These are phyloP conservation scores for Termitomyces sp. DNA, from an alignment of 1,284 basidiomycete species.

Conservation along the genomic window DNA sequence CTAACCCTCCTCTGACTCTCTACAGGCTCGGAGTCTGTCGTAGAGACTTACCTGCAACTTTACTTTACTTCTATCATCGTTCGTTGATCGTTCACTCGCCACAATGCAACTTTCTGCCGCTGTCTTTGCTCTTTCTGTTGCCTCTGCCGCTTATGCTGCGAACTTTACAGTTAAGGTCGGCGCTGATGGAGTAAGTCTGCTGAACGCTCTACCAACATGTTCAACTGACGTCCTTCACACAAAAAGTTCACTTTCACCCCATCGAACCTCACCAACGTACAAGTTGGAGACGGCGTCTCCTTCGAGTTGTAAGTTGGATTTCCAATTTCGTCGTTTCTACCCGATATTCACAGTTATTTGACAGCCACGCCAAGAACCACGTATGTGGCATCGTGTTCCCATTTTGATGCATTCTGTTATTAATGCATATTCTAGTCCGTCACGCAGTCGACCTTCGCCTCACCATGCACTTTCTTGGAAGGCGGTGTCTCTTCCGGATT, in stretches of 20 bases:
- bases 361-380: conserved; percentile 35
- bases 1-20: neutral
- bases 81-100: conserved; percentile 2
- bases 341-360: conserved; percentile 3
- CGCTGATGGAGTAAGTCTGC: conserved; percentile 12
- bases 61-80: conserved; percentile 9
- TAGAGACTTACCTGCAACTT: conserved; percentile 18
- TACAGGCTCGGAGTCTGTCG: conserved; percentile 25
- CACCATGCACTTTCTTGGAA: conserved; percentile 26
- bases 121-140: conserved; percentile 19
- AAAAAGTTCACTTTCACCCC: conserved; percentile 42
- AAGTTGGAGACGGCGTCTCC: conserved; percentile 30
- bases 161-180: conserved; percentile 25
- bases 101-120: conserved; percentile 49
- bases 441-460: conserved; percentile 35
- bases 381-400: conserved; percentile 21
- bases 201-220: no score
- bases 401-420: conserved; percentile 4
- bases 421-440: conserved; percentile 26
- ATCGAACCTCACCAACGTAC: conserved; percentile 36
- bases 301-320: conserved; percentile 35
- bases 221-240: neutral
- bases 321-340: neutral
- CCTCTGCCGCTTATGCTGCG: conserved; percentile 23
- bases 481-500: conserved; percentile 46